Percentiles rank a stretch among this genome's conserved stretches.
phyloP scores from a whole-genome alignment of 768 basidiomycete species.

The Leucosporidium creatinivorum region DNA sequence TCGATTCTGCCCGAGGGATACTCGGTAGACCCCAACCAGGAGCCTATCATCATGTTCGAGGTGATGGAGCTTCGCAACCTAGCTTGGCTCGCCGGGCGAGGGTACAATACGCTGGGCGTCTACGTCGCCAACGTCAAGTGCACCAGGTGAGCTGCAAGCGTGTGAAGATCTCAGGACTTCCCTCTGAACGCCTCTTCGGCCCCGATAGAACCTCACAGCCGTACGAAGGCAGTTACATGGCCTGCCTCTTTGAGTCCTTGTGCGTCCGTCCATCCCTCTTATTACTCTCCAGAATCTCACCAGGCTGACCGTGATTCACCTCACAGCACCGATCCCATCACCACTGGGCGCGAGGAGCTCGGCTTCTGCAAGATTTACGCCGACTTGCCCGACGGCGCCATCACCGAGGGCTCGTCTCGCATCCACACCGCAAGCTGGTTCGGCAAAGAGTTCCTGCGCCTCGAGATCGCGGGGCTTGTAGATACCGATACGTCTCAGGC shows the following conservation, averaged over 20 bases:
- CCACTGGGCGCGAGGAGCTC: neutral
- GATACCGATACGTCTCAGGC: neutral
- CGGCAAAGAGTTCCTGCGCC: neutral
- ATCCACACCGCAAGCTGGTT: neutral
- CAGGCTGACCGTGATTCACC: neutral
- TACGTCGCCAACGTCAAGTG: neutral
- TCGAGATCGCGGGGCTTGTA: neutral
- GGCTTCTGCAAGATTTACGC: neutral
- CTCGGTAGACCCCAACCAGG: neutral
- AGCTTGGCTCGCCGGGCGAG: neutral
- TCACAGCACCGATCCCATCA: conserved; percentile 2
- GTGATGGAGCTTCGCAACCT: conserved; percentile 1
- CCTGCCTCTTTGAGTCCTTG: neutral
- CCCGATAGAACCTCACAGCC: neutral
- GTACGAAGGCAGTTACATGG: neutral
- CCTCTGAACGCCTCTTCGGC: too few relatives aligned
- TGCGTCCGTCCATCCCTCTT: neutral
- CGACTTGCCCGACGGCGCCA: neutral
- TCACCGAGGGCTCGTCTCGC: neutral
- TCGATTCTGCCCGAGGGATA: neutral
- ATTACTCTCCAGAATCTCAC: neutral
- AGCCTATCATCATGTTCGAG: neutral
- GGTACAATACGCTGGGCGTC: conserved; percentile 1
- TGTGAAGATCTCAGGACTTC: too few relatives aligned
- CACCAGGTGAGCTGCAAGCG: neutral